These are phyloP conservation scores for Lachnellula cervina DNA, from an alignment of 2,329 filamentous ascomycete genomes.

Conservation along the genomic window DNA sequence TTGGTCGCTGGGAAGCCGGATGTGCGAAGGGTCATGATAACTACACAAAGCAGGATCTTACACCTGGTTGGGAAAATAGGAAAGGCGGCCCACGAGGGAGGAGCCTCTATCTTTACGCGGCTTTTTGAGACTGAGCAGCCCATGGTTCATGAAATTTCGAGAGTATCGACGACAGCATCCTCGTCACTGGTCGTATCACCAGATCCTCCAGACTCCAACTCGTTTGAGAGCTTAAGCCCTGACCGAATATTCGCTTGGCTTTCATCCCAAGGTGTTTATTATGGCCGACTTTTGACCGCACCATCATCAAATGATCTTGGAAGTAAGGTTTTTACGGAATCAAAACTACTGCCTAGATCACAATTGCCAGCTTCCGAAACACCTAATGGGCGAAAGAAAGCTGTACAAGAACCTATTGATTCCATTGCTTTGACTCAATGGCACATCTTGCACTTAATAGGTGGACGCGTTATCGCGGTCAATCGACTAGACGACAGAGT, in stretches of 20 bases:
- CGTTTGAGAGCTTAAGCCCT: constrained; percentile 50
- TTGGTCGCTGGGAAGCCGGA: constrained; percentile 62
- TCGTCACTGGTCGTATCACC: constrained; percentile 74
- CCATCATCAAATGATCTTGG: constrained; percentile 62
- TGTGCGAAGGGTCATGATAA: constrained; percentile 70
- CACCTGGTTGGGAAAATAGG: constrained; percentile 78
- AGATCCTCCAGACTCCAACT: constrained; percentile 54
- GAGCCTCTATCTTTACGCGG: constrained; percentile 77
- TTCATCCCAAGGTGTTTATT: constrained; percentile 77
- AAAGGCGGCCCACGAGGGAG: constrained; percentile 68
- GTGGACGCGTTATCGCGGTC: constrained; percentile 75
- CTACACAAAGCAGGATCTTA: constrained; percentile 71
- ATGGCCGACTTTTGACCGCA: constrained; percentile 69
- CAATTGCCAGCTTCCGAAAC: constrained; percentile 67
- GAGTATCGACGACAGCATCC: constrained; percentile 52
- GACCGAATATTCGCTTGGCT: constrained; percentile 89
- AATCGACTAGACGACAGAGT: constrained; percentile 83
- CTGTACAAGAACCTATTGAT: constrained; percentile 67
- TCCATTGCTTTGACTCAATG: constrained; percentile 87
- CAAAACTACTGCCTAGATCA: constrained; percentile 70
- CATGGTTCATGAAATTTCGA: constrained; percentile 65
- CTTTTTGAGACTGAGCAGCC: constrained; percentile 86
- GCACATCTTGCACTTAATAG: constrained; percentile 82
- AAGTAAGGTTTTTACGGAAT: constrained; percentile 69
- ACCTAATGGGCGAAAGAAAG: constrained; percentile 57